phyloP scores from a whole-genome alignment of 495 filamentous ascomycete species.

The Venustampulla echinocandica region DNA sequence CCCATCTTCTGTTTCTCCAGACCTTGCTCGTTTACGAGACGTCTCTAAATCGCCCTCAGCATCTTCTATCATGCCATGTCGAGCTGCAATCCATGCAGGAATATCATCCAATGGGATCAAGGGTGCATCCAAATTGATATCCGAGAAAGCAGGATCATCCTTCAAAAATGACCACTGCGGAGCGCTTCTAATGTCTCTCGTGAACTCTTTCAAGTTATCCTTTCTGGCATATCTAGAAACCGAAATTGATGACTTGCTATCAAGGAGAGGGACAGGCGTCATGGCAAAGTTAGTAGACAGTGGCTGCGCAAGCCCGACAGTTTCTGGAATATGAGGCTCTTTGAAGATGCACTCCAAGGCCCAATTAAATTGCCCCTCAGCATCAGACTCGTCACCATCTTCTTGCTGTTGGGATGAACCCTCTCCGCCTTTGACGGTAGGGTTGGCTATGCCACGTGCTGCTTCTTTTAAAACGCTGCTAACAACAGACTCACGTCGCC shows the following conservation, averaged over 20 bases:
- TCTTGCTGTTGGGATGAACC: too few relatives aligned
- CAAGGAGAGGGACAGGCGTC: conserved; percentile 18
- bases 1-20: conserved; percentile 4
- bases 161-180: conserved; percentile 34
- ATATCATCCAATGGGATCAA: conserved; percentile 18
- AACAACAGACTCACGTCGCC: neutral
- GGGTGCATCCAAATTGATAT: conserved; percentile 22
- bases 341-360: conserved; percentile 34
- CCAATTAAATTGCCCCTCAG: conserved; percentile 30
- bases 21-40: conserved; percentile 13
- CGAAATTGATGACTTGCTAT: conserved; percentile 7
- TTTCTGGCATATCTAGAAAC: conserved; percentile 40
- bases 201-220: conserved; percentile 37
- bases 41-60: neutral
- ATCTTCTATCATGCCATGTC: conserved; percentile 1
- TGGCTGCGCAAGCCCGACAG: conserved; percentile 29
- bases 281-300: conserved; percentile 28
- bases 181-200: conserved; percentile 31
- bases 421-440: neutral
- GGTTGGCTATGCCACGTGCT: neutral
- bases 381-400: conserved; percentile 6
- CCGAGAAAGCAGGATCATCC: conserved; percentile 39
- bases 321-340: conserved; percentile 14
- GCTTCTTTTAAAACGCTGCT: neutral
- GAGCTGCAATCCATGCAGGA: conserved; percentile 11